Evolutionary conservation across 2,329 filamentous ascomycete species (phyloP).

Genomic region (Trichoderma simmonsii): DNA sequence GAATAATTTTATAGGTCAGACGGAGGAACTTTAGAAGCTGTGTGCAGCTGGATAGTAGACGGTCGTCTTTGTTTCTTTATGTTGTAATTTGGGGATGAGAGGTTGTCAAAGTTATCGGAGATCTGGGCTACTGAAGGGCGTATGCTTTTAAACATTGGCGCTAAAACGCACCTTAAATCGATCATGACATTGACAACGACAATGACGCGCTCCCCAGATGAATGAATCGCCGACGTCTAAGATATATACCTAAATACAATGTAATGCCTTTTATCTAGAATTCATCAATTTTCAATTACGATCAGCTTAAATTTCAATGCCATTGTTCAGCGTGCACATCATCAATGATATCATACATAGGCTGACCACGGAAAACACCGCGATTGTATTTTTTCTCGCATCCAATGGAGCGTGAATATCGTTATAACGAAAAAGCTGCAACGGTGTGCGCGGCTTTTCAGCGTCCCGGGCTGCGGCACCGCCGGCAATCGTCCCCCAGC

Average conservation of each 20-base stretch:
- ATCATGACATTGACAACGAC: not conserved
- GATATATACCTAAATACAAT: not conserved
- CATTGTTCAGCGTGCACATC: not conserved
- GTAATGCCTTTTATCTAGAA: not conserved
- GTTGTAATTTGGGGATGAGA: not conserved
- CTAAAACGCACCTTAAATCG: not conserved
- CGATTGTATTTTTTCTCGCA: not conserved
- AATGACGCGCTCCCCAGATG: not conserved
- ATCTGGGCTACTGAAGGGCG: not conserved
- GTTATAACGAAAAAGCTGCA: not conserved
- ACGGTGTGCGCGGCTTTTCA: constrained; percentile 2
- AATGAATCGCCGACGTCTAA: not conserved
- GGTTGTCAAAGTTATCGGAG: not conserved
- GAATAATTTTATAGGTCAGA: not conserved
- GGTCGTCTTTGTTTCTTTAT: not conserved
- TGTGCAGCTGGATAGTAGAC: not conserved
- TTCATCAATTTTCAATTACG: not conserved
- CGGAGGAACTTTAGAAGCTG: not conserved
- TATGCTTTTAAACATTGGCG: constrained; percentile 1
- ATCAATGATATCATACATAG: not conserved
- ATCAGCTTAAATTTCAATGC: not conserved
- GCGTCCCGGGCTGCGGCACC: not conserved
- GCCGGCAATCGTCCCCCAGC: not conserved
- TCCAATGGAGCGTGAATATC: not conserved
- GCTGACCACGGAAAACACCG: not conserved